Base-by-base conservation (phyloP, 176 grass and related monocot genomes). In the Aegilops sharonensis region DNA sequence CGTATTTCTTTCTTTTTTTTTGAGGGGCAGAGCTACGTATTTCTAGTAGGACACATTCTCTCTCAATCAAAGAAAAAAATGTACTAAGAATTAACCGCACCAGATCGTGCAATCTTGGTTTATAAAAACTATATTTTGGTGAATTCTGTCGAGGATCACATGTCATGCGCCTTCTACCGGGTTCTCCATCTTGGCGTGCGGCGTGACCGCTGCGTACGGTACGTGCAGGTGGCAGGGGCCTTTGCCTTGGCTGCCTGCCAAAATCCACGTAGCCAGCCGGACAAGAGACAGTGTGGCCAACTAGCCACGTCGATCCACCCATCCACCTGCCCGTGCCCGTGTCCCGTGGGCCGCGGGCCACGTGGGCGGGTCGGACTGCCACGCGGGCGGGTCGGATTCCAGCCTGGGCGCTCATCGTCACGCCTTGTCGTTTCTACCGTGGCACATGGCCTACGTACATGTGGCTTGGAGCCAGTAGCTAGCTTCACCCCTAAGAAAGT, bases 401-500 rank as follows among this genome's bases (percentile, higher is more conserved):
- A 8, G 71, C n/a, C 54, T 18, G 64, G 25, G 9, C 78, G 5
- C 75, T 64, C 48, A 3, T 39, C 21, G 37, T 52, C 73, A 75
- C 25, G 43, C 11, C 4, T 35, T 83, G 66, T 84, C 79, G 79
- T 64, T 59, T 83, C 56, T n/a, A 13, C 67, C 45, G 14, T 62
- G 77, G 23, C 80, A 72, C 72, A 25, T 82, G 88, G 83, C 24
- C 61, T 79, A 59, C 54, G 62, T 79, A 48, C 45, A 48, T 48
- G 54, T 73, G 54, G 15, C 61, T 23, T 6, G 45, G 47, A 61
- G 61, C 14, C 25, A 13, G 68, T 45, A n/a, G 57, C 82, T 81
- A n/a, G 57, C 82, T 81, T 89, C 88, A 25, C 9, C 43, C 5
- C 45, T 1, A 89, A 84, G 87, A 64, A 84, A 79, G 4, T 4